Base-by-base conservation (phyloP, 2,329 filamentous ascomycete genomes). In the Colletotrichum costaricense region DNA sequence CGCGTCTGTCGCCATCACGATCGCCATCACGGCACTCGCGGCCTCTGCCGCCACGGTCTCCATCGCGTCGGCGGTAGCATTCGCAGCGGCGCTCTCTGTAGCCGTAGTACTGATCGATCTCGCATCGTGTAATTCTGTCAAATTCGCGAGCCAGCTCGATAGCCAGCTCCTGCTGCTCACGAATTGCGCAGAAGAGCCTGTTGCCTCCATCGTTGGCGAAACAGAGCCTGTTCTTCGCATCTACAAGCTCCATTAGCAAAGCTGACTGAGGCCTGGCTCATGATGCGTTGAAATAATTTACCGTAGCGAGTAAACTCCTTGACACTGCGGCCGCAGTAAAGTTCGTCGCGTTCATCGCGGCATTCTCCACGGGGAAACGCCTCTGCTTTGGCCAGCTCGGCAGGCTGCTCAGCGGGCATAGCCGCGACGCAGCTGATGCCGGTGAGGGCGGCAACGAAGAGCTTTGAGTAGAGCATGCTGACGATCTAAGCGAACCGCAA, bases 141-240 rank as follows among this genome's bases (percentile, higher is more conserved):
- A 60, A 73, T 52, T 73, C 71, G 42, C 52, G 55, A 19, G 62
- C 56, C 5, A 73, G 19, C 60, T 70, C 67, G 9, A 30, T 19
- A 14, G 56, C 60, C 12, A 73, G 58, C 38, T 64, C 56, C 16
- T 63, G 71, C 67, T 73, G 71, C 49, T 73, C 52, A 33, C 71
- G 71, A 19, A 60, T 65, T 49, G 71, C 71, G 19, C 71, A 73
- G 71, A 73, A 73, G 24, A 73, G n/a, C 9, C 55, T 70, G 67
- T 73, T 73, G 8, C 38, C 24, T 6, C 54, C 30, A 22, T 73
- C 67, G 22, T 63, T 66, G 19, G 54, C 30, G 49, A 63, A 73
- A 56, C 57, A 73, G 33, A 42, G 30, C 22, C 49, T 63, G 62
- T 24, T 73, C 55, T 62, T 52, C n/a, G 28, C 46, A n/a, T 73